These are phyloP conservation scores for Hypoxylon sp. DNA, from an alignment of 2,329 filamentous ascomycete species.

Conservation along the genomic window DNA sequence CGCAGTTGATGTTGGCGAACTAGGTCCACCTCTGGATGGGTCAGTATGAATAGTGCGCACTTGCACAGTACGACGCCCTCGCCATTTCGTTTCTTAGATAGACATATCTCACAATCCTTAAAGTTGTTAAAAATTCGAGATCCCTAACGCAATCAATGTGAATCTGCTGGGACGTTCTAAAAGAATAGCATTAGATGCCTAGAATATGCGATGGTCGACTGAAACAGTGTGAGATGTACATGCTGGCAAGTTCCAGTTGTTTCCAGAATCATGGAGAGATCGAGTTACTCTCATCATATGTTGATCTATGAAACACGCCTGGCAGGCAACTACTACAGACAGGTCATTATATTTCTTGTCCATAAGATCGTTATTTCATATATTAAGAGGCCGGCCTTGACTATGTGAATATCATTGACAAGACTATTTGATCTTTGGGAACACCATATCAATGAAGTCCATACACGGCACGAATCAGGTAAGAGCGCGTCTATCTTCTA, in stretches of 20 bases:
- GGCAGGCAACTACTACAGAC: conserved; percentile 8
- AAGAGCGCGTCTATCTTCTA: not conserved
- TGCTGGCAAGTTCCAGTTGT: not conserved
- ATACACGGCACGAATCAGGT: not conserved
- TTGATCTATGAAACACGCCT: conserved; percentile 2
- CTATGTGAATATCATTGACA: not conserved
- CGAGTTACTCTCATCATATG: not conserved
- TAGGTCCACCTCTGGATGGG: not conserved
- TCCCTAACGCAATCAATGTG: not conserved
- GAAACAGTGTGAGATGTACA: not conserved
- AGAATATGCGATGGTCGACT: not conserved
- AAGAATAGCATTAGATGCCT: not conserved
- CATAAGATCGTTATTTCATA: conserved; percentile 1
- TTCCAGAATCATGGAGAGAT: conserved; percentile 12
- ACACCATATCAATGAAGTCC: not conserved
- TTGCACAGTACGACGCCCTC: not conserved
- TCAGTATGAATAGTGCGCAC: not conserved
- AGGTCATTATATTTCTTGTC: not conserved
- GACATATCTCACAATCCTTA: not conserved
- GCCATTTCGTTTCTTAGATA: not conserved
- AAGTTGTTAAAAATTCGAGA: not conserved
- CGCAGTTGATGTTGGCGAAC: not conserved
- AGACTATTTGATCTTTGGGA: not conserved
- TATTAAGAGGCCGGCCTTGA: conserved; percentile 10
- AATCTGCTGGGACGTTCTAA: not conserved